These are phyloP conservation scores for Nicotiana tomentosiformis DNA, from an alignment of 257 asterid genomes.

Conservation along the genomic window DNA sequence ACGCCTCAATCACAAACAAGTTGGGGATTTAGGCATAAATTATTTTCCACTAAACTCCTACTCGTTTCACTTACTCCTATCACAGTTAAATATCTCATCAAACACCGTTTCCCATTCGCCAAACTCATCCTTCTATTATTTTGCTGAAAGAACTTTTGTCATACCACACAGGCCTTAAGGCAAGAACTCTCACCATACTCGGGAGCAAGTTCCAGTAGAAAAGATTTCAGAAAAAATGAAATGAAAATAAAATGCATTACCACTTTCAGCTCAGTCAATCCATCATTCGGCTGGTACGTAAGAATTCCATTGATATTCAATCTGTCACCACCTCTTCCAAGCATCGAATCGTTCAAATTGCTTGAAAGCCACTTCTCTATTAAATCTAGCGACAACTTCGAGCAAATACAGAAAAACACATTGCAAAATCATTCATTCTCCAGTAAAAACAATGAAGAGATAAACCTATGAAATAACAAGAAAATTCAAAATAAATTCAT, in stretches of 20 bases:
- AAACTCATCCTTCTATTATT: background rate
- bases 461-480: background rate
- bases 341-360: slow-evolving; percentile 35
- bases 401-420: slow-evolving; percentile 7
- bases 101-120: background rate
- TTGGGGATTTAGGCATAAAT: background rate
- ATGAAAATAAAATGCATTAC: slow-evolving; percentile 25
- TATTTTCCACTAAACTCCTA: background rate
- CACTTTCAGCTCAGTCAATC: slow-evolving; percentile 74
- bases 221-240: background rate
- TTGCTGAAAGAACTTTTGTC: background rate
- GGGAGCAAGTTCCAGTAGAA: background rate
- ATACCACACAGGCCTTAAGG: background rate
- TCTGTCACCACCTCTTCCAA: slow-evolving; percentile 37
- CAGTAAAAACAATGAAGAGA: background rate
- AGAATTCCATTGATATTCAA: slow-evolving; percentile 59
- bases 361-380: slow-evolving; percentile 69
- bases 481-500: background rate
- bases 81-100: background rate
- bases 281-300: slow-evolving; percentile 77
- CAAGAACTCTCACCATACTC: background rate
- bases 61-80: background rate
- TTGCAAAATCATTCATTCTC: background rate
- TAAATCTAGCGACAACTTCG: slow-evolving; percentile 81
- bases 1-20: background rate